These are phyloP conservation scores for Yamagishiella unicocca DNA, from an alignment of 139 green algal species.

Conservation along the genomic window DNA sequence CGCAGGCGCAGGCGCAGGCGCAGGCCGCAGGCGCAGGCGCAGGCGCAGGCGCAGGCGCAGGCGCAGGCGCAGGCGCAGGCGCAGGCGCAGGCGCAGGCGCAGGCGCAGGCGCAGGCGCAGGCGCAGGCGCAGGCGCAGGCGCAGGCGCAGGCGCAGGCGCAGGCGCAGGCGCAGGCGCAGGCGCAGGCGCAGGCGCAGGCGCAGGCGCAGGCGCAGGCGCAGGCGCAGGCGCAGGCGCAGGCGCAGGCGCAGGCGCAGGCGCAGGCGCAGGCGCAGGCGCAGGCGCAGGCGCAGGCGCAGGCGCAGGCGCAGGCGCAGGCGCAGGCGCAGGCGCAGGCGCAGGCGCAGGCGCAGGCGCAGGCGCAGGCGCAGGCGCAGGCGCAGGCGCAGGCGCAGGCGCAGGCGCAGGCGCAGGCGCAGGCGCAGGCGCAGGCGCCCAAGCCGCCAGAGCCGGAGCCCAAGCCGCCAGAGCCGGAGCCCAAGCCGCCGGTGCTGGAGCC, in stretches of 20 bases:
- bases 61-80: background rate
- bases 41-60: background rate
- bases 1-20: background rate
- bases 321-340: background rate
- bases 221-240: background rate
- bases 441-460: no score
- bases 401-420: background rate
- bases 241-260: background rate
- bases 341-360: background rate
- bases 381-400: background rate
- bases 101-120: background rate
- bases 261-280: background rate
- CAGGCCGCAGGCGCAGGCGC: background rate
- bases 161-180: background rate
- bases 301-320: background rate
- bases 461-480: no score
- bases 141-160: background rate
- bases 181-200: background rate
- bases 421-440: background rate
- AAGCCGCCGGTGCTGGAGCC: no score
- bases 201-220: background rate
- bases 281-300: background rate
- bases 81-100: background rate
- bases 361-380: background rate
- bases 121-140: background rate